These are phyloP conservation scores for Amanita jacksonii DNA, from an alignment of 768 basidiomycete species.

Conservation along the genomic window DNA sequence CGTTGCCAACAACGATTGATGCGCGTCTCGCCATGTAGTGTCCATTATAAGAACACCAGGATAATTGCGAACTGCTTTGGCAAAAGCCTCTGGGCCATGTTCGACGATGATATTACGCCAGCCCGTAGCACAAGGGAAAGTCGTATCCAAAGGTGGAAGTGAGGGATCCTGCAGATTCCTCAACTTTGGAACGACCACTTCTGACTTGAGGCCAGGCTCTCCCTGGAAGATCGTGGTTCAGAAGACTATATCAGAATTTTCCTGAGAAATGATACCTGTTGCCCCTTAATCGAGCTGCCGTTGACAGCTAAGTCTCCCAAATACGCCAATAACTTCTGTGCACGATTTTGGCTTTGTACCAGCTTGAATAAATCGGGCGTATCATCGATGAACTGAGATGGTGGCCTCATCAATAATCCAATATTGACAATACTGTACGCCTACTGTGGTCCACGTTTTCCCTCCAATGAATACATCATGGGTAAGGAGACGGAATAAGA, in stretches of 20 bases:
- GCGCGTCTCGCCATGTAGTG: constrained; percentile 99
- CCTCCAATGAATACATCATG: constrained; percentile 94
- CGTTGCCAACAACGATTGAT: constrained; percentile 95
- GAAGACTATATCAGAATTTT: background rate
- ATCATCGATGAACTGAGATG: constrained; percentile 88
- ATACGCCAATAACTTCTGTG: constrained; percentile 93
- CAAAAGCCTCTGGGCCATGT: constrained; percentile 95
- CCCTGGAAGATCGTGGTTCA: constrained; percentile 43
- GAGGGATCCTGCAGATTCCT: constrained; percentile 70
- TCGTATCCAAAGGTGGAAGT: constrained; percentile 67
- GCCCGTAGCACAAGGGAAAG: constrained; percentile 75
- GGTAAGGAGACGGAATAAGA: constrained; percentile 95
- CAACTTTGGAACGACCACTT: constrained; percentile 76
- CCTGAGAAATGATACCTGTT: too few species aligned
- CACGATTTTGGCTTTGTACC: constrained; percentile 95
- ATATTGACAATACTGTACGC: constrained; percentile 1
- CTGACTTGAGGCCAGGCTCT: constrained; percentile 88
- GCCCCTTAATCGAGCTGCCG: constrained; percentile 96
- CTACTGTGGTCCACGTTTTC: constrained; percentile 90
- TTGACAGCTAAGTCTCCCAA: constrained; percentile 98
- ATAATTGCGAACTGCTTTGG: constrained; percentile 94
- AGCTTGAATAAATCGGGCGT: constrained; percentile 99
- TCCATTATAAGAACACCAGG: constrained; percentile 95
- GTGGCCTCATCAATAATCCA: constrained; percentile 1
- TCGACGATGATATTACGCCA: constrained; percentile 99